Evolutionary conservation across 2,329 filamentous ascomycete species (phyloP).

Genomic region (Fusarium nurragi): DNA sequence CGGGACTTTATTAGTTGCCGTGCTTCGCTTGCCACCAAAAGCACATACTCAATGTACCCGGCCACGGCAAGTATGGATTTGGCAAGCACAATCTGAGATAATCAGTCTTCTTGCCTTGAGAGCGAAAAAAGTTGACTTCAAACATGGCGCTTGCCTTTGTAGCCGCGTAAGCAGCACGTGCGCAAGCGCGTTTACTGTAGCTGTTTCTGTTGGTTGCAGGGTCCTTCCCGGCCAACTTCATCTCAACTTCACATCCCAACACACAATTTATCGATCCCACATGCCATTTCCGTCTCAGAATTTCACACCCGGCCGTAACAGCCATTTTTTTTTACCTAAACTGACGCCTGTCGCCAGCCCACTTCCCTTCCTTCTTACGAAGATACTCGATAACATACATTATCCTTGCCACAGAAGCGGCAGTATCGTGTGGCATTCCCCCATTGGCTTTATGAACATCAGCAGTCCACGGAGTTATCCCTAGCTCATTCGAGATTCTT

Average conservation of each 20-base stretch:
- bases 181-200: conserved; percentile 20
- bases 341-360: not conserved
- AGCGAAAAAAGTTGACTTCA: conserved; percentile 13
- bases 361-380: not conserved
- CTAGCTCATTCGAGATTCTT: not conserved
- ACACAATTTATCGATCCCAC: not conserved
- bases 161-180: conserved; percentile 22
- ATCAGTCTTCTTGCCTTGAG: conserved; percentile 5
- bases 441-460: not conserved
- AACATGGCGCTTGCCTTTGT: conserved; percentile 29
- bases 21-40: not conserved
- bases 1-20: conserved; percentile 14
- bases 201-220: conserved; percentile 7
- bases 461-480: not conserved
- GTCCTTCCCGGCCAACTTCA: conserved; percentile 12
- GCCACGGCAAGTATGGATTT: conserved; percentile 39
- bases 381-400: not conserved
- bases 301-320: too few relatives aligned
- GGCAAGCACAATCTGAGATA: conserved; percentile 19
- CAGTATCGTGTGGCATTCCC: not conserved
- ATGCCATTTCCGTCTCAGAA: not conserved
- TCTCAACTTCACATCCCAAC: conserved; percentile 21
- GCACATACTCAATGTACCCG: conserved; percentile 19
- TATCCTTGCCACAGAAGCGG: not conserved
- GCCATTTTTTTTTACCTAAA: not conserved